Percentiles rank a stretch among this genome's conserved stretches.
phyloP scores from a whole-genome alignment of 805 yeast genomes.

The Candida patagonica region DNA sequence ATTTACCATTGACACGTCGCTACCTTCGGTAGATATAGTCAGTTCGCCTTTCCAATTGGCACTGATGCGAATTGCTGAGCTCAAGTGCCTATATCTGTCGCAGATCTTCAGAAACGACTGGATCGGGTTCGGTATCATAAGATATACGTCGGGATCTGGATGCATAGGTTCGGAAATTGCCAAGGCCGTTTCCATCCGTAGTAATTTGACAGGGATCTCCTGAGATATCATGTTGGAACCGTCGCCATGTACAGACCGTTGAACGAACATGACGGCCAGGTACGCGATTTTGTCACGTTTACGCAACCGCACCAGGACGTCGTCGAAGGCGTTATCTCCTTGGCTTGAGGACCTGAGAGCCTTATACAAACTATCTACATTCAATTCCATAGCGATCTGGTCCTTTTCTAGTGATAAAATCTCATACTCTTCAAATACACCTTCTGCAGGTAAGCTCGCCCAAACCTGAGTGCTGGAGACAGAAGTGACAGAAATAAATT shows the following conservation, averaged over 20 bases:
- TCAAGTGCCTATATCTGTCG: slow-evolving; percentile 25
- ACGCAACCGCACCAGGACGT: slow-evolving; percentile 17
- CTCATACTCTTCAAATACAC: slow-evolving; percentile 40
- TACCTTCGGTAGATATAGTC: slow-evolving; percentile 17
- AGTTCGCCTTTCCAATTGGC: slow-evolving; percentile 18
- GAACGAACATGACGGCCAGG: slow-evolving; percentile 45
- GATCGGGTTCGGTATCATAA: slow-evolving; percentile 31
- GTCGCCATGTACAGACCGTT: slow-evolving; percentile 46
- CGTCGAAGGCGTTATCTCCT: slow-evolving; percentile 24
- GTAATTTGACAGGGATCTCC: slow-evolving; percentile 54
- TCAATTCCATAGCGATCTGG: slow-evolving; percentile 52
- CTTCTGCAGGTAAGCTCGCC: slow-evolving; percentile 42
- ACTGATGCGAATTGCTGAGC: slow-evolving; percentile 15
- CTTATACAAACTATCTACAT: slow-evolving; percentile 50
- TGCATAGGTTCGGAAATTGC: slow-evolving; percentile 56
- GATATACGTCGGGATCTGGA: slow-evolving; percentile 43
- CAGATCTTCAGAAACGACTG: slow-evolving; percentile 29
- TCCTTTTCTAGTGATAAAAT: slow-evolving; percentile 36
- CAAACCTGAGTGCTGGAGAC: slow-evolving; percentile 56
- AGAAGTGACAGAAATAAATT: slow-evolving; percentile 41
- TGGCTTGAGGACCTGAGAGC: slow-evolving; percentile 48
- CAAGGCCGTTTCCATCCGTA: slow-evolving; percentile 46
- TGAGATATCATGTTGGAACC: slow-evolving; percentile 23
- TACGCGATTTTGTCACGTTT: slow-evolving; percentile 37
- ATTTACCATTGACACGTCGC: slow-evolving; percentile 14